phyloP scores from a whole-genome alignment of 1,139 yeast genomes.

The Hyphopichia fennica region DNA sequence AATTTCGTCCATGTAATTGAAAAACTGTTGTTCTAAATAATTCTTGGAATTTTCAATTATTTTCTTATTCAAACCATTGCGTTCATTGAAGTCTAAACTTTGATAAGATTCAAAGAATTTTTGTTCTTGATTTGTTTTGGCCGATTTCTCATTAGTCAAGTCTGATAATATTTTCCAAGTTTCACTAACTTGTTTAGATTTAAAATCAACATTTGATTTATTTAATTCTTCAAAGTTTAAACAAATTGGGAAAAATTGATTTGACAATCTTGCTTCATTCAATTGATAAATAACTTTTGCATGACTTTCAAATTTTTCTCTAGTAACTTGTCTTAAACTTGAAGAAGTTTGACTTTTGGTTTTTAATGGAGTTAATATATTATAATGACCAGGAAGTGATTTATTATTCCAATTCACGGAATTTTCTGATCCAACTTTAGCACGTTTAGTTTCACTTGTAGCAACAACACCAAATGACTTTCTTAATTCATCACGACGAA shows the following conservation, averaged over 20 bases:
- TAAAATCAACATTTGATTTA: constrained; percentile 51
- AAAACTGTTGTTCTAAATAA: constrained; percentile 76
- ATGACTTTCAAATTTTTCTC: constrained; percentile 69
- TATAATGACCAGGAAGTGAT: constrained; percentile 35
- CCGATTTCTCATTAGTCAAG: constrained; percentile 36
- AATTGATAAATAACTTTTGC: constrained; percentile 71
- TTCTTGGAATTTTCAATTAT: constrained; percentile 58
- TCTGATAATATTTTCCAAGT: constrained; percentile 59
- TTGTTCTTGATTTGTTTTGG: constrained; percentile 45
- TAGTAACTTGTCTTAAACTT: constrained; percentile 33
- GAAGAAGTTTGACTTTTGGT: constrained; percentile 14
- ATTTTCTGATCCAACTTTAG: constrained; percentile 10
- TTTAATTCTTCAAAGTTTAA: constrained; percentile 55
- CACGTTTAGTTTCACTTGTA: constrained; percentile 19
- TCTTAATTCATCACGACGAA: constrained; percentile 69
- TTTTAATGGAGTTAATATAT: constrained; percentile 35
- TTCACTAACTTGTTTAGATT: constrained; percentile 63
- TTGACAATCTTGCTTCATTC: constrained; percentile 64
- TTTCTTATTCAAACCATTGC: constrained; percentile 40
- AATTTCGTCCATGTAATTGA: constrained; percentile 68
- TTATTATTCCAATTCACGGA: constrained; percentile 37
- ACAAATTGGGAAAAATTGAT: constrained; percentile 50
- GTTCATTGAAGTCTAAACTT: constrained; percentile 13
- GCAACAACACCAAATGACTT: constrained; percentile 58
- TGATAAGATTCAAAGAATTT: constrained; percentile 41